Evolutionary conservation across 2,329 filamentous ascomycete species (phyloP).

Genomic region (Cladosporium halotolerans): DNA sequence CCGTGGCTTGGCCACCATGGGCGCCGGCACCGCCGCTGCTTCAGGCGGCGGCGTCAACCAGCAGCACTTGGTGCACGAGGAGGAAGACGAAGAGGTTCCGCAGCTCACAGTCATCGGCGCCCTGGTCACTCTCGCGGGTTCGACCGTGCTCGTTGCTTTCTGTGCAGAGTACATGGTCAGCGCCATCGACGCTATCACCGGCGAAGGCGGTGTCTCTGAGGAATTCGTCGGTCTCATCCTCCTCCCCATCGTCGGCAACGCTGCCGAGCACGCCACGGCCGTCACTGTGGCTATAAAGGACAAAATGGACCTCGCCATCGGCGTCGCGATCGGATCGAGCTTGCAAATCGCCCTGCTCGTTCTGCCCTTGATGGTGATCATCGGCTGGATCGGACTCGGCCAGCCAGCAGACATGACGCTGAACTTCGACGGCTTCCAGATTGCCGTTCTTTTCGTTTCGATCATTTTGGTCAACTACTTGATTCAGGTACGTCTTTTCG

Average conservation of each 20-base stretch:
- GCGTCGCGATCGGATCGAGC: constrained; percentile 58
- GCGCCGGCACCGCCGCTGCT: constrained; percentile 46
- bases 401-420: constrained; percentile 57
- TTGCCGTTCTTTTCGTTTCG: constrained; percentile 56
- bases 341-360: constrained; percentile 61
- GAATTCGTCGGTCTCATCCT: constrained; percentile 60
- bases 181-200: constrained; percentile 51
- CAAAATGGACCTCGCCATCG: constrained; percentile 63
- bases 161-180: constrained; percentile 63
- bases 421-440: constrained; percentile 82
- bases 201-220: constrained; percentile 44
- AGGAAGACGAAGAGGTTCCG: constrained; percentile 67
- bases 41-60: constrained; percentile 46
- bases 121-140: constrained; percentile 61
- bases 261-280: constrained; percentile 60
- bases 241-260: constrained; percentile 60
- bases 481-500: constrained; percentile 53
- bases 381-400: constrained; percentile 54
- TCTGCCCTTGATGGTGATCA: constrained; percentile 53
- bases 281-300: constrained; percentile 57
- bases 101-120: constrained; percentile 68
- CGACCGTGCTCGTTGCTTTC: constrained; percentile 72
- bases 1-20: constrained; percentile 47
- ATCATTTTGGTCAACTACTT: constrained; percentile 34
- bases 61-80: constrained; percentile 45